Evolutionary conservation across 1,284 basidiomycete genomes (phyloP).

Genomic region (Athelia psychrophila): DNA sequence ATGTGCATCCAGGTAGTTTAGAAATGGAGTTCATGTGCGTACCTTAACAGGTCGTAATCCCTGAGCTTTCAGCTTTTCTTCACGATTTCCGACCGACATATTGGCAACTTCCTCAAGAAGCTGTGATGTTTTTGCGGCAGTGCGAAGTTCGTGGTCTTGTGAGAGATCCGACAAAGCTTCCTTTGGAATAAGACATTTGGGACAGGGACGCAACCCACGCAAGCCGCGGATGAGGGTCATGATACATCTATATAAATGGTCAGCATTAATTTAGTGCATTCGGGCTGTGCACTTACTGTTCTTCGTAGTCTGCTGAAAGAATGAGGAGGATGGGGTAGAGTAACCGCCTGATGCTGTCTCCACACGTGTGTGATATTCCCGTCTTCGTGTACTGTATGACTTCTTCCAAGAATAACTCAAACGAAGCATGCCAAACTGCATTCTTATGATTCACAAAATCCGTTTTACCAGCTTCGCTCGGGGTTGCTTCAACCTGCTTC

Average conservation of each 20-base stretch:
- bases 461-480: constrained; percentile 11
- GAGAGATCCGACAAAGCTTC: constrained; percentile 18
- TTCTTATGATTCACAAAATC: constrained; percentile 20
- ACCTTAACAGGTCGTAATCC: constrained; percentile 29
- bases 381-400: constrained; percentile 10
- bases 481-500: constrained; percentile 12
- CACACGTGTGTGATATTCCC: constrained; percentile 17
- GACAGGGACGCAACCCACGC: constrained; percentile 26
- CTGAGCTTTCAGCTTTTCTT: constrained; percentile 21
- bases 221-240: constrained; percentile 32
- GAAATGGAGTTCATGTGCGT: constrained; percentile 10
- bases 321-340: constrained; percentile 27
- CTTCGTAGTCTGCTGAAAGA: constrained; percentile 30
- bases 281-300: constrained; percentile 26
- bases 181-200: constrained; percentile 28
- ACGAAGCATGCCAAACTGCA: constrained; percentile 26
- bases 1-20: neutral
- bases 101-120: constrained; percentile 10
- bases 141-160: constrained; percentile 11
- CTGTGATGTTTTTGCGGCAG: constrained; percentile 10
- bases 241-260: constrained; percentile 14
- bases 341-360: constrained; percentile 9
- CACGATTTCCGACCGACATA: constrained; percentile 9
- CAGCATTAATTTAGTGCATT: neutral
- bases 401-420: constrained; percentile 17